Conservation (phyloP, 2,329 filamentous ascomycete species). For the Metarhizium sp. region DNA sequence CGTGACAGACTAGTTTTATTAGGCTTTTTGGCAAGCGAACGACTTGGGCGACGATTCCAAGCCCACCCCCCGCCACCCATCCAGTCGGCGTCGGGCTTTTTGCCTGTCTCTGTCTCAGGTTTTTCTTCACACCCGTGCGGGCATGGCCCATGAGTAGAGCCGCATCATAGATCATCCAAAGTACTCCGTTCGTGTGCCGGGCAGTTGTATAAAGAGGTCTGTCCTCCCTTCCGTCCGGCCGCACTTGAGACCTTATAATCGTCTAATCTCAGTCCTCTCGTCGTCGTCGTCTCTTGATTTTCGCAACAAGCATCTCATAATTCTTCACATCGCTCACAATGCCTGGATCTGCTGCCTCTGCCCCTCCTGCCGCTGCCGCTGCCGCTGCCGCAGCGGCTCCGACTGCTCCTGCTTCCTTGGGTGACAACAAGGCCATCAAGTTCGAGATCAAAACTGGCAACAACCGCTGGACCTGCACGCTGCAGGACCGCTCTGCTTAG, state of each 20-base stretch:
- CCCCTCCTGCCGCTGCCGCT: constrained; percentile 9
- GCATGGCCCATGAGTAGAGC: neutral
- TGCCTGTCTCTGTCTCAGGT: neutral
- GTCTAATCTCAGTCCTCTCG: too few relatives aligned
- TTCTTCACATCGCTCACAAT: constrained; percentile 6
- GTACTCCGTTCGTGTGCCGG: neutral
- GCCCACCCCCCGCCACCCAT: neutral
- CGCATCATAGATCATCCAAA: neutral
- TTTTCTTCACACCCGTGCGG: neutral
- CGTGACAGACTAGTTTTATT: neutral
- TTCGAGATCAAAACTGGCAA: constrained; percentile 37
- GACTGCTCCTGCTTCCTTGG: constrained; percentile 16
- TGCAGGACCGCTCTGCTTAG: constrained; percentile 35
- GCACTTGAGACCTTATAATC: neutral
- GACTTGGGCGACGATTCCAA: neutral
- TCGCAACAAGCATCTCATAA: too few relatives aligned
- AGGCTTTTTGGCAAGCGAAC: neutral
- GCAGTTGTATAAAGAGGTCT: constrained; percentile 3
- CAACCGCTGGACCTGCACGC: constrained; percentile 27
- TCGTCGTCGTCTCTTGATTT: too few relatives aligned
- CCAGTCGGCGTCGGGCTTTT: neutral
- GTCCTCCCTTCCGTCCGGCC: neutral
- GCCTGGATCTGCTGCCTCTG: constrained; percentile 10
- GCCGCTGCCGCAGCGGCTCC: constrained; percentile 7
- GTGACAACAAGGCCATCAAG: constrained; percentile 31